Evolutionary conservation across 1,284 basidiomycete genomes (phyloP).

Genomic region (Ustilago cynodontis): DNA sequence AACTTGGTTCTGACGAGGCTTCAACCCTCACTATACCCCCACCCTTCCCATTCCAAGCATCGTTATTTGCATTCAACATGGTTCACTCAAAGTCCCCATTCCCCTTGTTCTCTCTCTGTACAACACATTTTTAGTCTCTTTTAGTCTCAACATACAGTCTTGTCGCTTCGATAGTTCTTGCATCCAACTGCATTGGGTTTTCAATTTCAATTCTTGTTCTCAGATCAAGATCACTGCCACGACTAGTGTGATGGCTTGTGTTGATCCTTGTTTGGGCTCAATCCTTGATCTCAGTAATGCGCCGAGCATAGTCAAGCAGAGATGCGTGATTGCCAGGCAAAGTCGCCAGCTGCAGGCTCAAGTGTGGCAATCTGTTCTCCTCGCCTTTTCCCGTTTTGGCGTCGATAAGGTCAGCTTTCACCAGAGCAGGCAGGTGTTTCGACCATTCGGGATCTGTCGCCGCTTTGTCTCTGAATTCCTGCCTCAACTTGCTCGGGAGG

Average conservation of each 20-base stretch:
- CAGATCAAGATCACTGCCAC: too few species aligned
- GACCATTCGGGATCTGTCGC: constrained; percentile 3
- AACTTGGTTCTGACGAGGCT: constrained; percentile 24
- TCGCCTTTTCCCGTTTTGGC: neutral
- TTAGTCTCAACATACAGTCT: constrained; percentile 27
- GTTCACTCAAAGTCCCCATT: neutral
- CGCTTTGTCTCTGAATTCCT: neutral
- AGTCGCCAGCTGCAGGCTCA: constrained; percentile 37
- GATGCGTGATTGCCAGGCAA: constrained; percentile 21
- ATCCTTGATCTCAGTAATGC: neutral
- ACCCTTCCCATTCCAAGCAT: neutral
- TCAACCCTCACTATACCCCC: constrained; percentile 44
- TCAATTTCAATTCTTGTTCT: neutral
- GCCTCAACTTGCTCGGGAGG: neutral
- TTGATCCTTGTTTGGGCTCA: neutral
- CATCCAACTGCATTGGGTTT: constrained; percentile 38
- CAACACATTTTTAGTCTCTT: neutral
- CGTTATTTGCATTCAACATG: constrained; percentile 41
- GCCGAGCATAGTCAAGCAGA: constrained; percentile 25
- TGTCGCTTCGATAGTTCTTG: constrained; percentile 10
- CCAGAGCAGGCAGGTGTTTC: neutral
- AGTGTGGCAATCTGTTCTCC: neutral
- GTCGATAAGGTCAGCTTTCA: constrained; percentile 16
- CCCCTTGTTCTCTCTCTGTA: constrained; percentile 5
- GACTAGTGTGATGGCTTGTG: neutral